phyloP scores from a whole-genome alignment of 2,329 filamentous ascomycete genomes.

The Cladobotryum protrusum region DNA sequence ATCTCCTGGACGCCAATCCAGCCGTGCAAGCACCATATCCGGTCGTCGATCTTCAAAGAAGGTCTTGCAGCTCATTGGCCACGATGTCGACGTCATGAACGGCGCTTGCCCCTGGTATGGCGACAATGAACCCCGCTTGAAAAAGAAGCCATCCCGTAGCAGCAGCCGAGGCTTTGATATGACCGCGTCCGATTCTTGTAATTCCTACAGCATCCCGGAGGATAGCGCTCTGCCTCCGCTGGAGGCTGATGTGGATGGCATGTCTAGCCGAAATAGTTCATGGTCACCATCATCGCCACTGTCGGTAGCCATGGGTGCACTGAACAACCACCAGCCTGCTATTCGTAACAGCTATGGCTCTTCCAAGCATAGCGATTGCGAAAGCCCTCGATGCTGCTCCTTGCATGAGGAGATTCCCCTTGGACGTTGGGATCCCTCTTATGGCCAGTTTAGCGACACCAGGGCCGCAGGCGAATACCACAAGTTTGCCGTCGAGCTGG shows the following conservation, averaged over 20 bases:
- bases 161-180: conserved; percentile 4
- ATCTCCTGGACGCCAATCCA: neutral
- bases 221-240: conserved; percentile 10
- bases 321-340: conserved; percentile 8
- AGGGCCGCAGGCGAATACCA: conserved; percentile 31
- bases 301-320: conserved; percentile 7
- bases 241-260: conserved; percentile 13
- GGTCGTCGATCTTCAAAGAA: conserved; percentile 30
- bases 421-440: conserved; percentile 13
- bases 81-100: conserved; percentile 27
- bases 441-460: conserved; percentile 25
- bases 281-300: conserved; percentile 17
- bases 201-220: conserved; percentile 6
- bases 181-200: neutral
- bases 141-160: neutral
- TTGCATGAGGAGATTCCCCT: conserved; percentile 9
- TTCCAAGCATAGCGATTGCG: conserved; percentile 1
- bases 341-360: conserved; percentile 6
- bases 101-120: neutral
- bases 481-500: conserved; percentile 27
- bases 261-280: conserved; percentile 18
- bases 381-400: neutral
- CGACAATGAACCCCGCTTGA: neutral
- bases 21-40: conserved; percentile 7
- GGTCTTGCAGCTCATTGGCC: conserved; percentile 36